Base-by-base conservation (phyloP, 805 yeast genomes). In the Peterozyma xylosa region DNA sequence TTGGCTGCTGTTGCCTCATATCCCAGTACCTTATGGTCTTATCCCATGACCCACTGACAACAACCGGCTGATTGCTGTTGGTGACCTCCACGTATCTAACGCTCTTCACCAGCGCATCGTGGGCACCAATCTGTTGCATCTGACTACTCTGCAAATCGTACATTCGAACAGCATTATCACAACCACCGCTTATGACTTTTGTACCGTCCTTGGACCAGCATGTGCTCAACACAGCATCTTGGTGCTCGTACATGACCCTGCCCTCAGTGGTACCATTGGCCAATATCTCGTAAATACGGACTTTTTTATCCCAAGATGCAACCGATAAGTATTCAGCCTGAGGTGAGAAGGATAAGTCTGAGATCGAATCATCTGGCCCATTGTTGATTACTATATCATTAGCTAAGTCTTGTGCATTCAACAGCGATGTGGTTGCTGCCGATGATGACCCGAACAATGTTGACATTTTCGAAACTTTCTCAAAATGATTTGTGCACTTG, bases 11-110 rank as follows among this genome's bases (percentile, higher is more conserved):
- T 51, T 81, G 80, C 57, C 97, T 80, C 66, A 86, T 71, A 64
- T 93, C 98, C 99, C 99, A 91, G 64, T 93, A 93, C 59, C 78
- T 81, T 50, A 93, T 66, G 1, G 97, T 88, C 65, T 88, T 89
- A 64, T 93, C 99, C 97, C 97, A 93, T 6, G 96, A 87, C 7
- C 96, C 96, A 37, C 90, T 78, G 3, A 89, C 97, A 27, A 91
- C 78, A 50, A 86, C 86, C 36, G 77, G 88, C 1, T 88, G 76
- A 53, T 85, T 86, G 9, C 81, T 70, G n/a, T 90, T 88, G 0
- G 95, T 96, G 58, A 90, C 83, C 48, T 82, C 82, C 10, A 87
- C 96, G 48, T 75, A 80, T 44, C 95, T 70, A 17, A 91, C 85
- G 11, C 76, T 60, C 45, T 74, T 76, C 3, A 93, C 95, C 0